Evolutionary conservation across 1,284 basidiomycete genomes (phyloP).

Genomic region (Austroboletus novae-zelandiae): DNA sequence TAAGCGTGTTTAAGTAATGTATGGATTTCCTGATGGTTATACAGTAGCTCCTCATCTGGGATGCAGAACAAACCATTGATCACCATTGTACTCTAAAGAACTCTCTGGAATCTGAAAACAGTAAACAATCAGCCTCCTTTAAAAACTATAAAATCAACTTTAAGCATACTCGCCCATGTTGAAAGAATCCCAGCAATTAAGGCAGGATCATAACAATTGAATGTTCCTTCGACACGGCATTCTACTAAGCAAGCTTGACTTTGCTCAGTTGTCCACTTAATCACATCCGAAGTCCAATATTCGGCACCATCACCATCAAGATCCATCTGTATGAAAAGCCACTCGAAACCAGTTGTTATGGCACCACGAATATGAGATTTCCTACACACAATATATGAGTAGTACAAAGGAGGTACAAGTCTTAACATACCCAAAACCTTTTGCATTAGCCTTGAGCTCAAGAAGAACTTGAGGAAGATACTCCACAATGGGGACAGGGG

Average conservation of each 20-base stretch:
- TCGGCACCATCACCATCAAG: not conserved
- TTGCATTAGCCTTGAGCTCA: not conserved
- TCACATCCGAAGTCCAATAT: not conserved
- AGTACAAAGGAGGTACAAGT: not conserved
- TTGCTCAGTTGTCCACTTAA: not conserved
- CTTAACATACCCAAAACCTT: not conserved
- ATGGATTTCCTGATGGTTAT: no score
- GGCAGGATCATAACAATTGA: not conserved
- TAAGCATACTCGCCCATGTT: not conserved
- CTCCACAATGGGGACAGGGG: not conserved
- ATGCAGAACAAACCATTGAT: conserved; percentile 3
- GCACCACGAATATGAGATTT: not conserved
- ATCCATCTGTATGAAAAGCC: not conserved
- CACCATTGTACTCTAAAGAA: not conserved
- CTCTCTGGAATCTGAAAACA: not conserved
- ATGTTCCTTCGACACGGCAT: no score
- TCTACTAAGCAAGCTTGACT: no score
- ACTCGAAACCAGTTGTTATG: not conserved
- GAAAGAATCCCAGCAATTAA: conserved; percentile 1
- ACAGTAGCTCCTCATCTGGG: not conserved
- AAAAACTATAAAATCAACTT: no score
- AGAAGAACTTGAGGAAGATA: not conserved
- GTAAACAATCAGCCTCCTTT: not conserved
- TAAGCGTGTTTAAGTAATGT: no score
- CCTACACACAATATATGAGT: not conserved